A percentile compares a stretch with the other conserved stretches of the same genome.
Conservation (phyloP, 495 filamentous ascomycete species). For the Platismatia glauca region DNA sequence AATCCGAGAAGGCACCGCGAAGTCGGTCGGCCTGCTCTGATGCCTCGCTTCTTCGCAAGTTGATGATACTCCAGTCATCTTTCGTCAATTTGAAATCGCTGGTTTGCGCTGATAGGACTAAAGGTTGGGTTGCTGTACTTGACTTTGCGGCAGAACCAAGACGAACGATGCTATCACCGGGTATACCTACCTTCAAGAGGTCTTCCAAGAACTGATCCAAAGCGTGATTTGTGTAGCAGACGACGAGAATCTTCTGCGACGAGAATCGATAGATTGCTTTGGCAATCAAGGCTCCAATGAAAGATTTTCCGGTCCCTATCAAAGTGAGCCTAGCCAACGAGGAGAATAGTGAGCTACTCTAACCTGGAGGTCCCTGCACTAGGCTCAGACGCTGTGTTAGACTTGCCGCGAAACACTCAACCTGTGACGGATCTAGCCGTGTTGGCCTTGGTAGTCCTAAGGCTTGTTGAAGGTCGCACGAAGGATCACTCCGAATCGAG, state of each 20-base stretch:
- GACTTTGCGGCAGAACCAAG: constrained; percentile 62
- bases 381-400: constrained; percentile 49
- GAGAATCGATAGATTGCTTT: constrained; percentile 49
- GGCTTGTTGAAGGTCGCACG: constrained; percentile 27
- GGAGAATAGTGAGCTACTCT: constrained; percentile 17
- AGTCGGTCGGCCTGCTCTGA: constrained; percentile 29
- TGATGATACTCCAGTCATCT: constrained; percentile 34
- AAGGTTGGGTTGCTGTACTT: constrained; percentile 37
- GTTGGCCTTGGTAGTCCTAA: constrained; percentile 10
- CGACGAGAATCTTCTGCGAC: constrained; percentile 47
- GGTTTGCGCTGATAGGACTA: constrained; percentile 33
- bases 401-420: constrained; percentile 45
- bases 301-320: constrained; percentile 73
- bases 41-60: no score
- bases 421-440: constrained; percentile 41
- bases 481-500: constrained; percentile 3
- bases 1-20: no score
- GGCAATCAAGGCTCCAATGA: constrained; percentile 60
- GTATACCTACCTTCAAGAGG: constrained; percentile 54
- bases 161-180: constrained; percentile 46
- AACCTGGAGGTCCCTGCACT: constrained; percentile 73
- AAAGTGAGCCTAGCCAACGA: constrained; percentile 12
- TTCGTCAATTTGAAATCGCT: not conserved
- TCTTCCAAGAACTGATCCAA: constrained; percentile 70
- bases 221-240: constrained; percentile 65